A percentile compares a stretch with the other conserved stretches of the same genome.
phyloP scores from a whole-genome alignment of 192 early-diverging fungal genomes.

The Coemansia sp. region DNA sequence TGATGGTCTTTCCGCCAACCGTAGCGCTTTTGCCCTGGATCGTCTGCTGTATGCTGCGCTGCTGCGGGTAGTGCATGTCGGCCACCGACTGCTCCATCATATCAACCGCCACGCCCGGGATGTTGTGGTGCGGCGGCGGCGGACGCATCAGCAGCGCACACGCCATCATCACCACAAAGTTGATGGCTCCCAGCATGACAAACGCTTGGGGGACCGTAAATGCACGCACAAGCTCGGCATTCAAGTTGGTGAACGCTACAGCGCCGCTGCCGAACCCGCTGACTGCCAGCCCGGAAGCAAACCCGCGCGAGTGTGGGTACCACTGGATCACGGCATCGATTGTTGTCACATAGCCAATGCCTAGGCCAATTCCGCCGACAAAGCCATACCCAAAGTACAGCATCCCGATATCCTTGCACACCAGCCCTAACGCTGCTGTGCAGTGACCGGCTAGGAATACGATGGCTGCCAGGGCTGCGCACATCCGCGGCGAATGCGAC shows the following conservation, averaged over 20 bases:
- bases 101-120: constrained; percentile 59
- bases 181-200: constrained; percentile 61
- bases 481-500: constrained; percentile 69
- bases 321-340: constrained; percentile 76
- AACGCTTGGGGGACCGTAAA: constrained; percentile 67
- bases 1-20: constrained; percentile 49
- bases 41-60: constrained; percentile 39
- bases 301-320: constrained; percentile 74
- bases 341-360: constrained; percentile 73
- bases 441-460: constrained; percentile 73
- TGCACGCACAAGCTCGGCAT: constrained; percentile 51
- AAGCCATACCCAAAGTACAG: constrained; percentile 74
- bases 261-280: constrained; percentile 76
- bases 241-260: constrained; percentile 68
- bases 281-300: constrained; percentile 74
- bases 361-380: constrained; percentile 68
- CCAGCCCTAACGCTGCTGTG: constrained; percentile 61
- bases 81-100: constrained; percentile 46
- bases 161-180: constrained; percentile 64
- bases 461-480: constrained; percentile 60
- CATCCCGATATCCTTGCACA: constrained; percentile 59
- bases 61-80: constrained; percentile 30
- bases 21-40: constrained; percentile 51
- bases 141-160: constrained; percentile 62
- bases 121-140: constrained; percentile 59